Evolutionary conservation across 352 stramenopile species (phyloP), one percentile per base, ranked within the genome.

Genomic region (Chrysophaeum taylorii): DNA sequence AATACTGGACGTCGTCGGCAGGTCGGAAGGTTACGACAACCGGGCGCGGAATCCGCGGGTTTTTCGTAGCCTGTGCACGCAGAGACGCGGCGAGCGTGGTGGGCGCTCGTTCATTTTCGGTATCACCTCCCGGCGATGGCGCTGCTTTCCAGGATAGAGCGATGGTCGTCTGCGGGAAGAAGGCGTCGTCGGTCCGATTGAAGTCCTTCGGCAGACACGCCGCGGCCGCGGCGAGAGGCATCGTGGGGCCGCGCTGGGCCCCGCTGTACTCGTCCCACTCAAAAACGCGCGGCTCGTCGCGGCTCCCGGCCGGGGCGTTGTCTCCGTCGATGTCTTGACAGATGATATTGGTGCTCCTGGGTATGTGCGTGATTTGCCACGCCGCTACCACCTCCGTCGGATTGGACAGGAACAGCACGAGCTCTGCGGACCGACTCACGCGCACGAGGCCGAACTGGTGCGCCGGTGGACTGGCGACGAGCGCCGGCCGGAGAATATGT

Each of bases 281-380:
- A 29, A 80, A 80, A 5, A 79, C 75, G 0, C 50, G 73, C 18
- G 75, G 73, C 61, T 80, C 75, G 68, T 80, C 75, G 57, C 41
- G 12, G 25, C 12, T 15, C 0, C 67, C 62, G 16, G 64, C 45
- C 0, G 39, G 27, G n/a, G 72, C 23, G 18, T 70, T 48, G 29
- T 64, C 64, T 45, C 57, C 48, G 42, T 64, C 61, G 27, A 63
- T 62, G 42, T 45, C 66, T n/a, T 75, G 39, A 43, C 18, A 42
- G 21, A 50, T 36, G 18, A 27, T 45, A n/a, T n/a, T n/a, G n/a
- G n/a, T n/a, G n/a, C n/a, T n/a, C n/a, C n/a, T n/a, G 2, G 76
- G 76, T 18, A 77, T 64, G 68, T 80, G 76, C 2, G 25, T 21
- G 18, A 80, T 29, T 9, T 39, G 69, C 71, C 73, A 80, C 29